Evolutionary conservation across 345 rosid species (phyloP).

Genomic region (Eucalyptus leucophloia): DNA sequence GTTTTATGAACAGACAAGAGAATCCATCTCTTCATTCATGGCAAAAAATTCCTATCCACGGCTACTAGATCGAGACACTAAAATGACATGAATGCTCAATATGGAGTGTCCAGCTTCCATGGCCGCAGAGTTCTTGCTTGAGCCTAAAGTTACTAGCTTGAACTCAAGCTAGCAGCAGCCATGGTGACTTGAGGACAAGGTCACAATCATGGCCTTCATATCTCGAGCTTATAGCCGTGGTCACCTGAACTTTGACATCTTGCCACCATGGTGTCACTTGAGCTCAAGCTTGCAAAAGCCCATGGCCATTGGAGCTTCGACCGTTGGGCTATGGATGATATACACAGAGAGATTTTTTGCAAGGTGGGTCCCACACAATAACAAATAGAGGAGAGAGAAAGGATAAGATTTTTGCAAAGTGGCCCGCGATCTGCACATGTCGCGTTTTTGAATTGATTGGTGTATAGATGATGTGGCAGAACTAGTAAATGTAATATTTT

Average conservation of each 20-base stretch:
- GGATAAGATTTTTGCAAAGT: not conserved
- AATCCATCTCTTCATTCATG: too few species aligned
- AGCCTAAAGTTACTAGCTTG: not conserved
- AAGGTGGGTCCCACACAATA: not conserved
- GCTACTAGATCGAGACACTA: not conserved
- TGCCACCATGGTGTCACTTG: not conserved
- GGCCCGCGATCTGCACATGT: not conserved
- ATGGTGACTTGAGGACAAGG: not conserved
- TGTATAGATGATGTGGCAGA: not conserved
- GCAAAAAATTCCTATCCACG: not conserved
- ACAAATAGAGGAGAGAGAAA: not conserved
- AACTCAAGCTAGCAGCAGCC: not conserved
- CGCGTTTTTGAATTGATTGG: not conserved
- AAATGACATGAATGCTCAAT: not conserved
- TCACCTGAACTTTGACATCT: not conserved
- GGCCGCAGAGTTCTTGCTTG: not conserved
- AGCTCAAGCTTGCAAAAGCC: not conserved
- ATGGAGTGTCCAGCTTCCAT: not conserved
- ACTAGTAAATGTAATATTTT: not conserved
- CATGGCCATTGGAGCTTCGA: not conserved
- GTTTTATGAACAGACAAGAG: too few species aligned
- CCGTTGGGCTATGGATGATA: not conserved
- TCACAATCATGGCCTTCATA: not conserved
- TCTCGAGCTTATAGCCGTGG: not conserved
- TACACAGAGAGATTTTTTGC: not conserved